Evolutionary conservation across 2,329 filamentous ascomycete genomes (phyloP).

Genomic region (Emmonsiellopsis sp.): DNA sequence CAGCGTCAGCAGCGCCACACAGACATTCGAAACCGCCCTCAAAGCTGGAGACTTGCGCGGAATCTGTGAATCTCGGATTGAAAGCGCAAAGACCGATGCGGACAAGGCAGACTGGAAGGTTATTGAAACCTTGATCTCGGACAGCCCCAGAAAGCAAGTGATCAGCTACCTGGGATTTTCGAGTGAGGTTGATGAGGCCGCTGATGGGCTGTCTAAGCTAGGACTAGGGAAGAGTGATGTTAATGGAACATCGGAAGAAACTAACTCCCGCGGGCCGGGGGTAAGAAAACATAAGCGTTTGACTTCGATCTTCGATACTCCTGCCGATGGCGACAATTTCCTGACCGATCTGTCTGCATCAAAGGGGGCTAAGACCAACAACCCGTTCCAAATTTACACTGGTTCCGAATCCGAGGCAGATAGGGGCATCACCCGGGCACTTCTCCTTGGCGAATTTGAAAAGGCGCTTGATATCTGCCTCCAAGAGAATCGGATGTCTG

Average conservation of each 20-base stretch:
- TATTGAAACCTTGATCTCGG: conserved; percentile 76
- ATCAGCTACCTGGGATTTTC: conserved; percentile 85
- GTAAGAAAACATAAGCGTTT: conserved; percentile 53
- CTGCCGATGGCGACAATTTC: conserved; percentile 71
- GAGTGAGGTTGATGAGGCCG: conserved; percentile 46
- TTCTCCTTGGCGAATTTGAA: conserved; percentile 86
- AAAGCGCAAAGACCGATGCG: conserved; percentile 69
- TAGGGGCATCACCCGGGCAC: conserved; percentile 72
- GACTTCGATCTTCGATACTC: conserved; percentile 73
- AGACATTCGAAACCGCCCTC: conserved; percentile 78
- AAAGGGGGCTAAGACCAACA: conserved; percentile 86
- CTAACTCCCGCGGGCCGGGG: conserved; percentile 35
- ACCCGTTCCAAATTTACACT: conserved; percentile 82
- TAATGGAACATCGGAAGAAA: conserved; percentile 40
- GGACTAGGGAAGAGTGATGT: conserved; percentile 32
- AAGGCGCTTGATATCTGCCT: conserved; percentile 83
- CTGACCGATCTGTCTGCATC: conserved; percentile 74
- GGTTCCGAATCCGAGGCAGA: conserved; percentile 79
- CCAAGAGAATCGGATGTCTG: conserved; percentile 80
- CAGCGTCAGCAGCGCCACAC: conserved; percentile 70
- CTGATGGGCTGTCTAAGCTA: conserved; percentile 35
- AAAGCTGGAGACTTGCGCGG: conserved; percentile 64
- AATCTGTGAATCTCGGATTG: conserved; percentile 73
- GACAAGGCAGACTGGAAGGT: conserved; percentile 96
- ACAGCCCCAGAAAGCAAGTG: conserved; percentile 77